Base-by-base conservation (phyloP, 805 yeast species). In the Zygoascus biomembranicola region DNA sequence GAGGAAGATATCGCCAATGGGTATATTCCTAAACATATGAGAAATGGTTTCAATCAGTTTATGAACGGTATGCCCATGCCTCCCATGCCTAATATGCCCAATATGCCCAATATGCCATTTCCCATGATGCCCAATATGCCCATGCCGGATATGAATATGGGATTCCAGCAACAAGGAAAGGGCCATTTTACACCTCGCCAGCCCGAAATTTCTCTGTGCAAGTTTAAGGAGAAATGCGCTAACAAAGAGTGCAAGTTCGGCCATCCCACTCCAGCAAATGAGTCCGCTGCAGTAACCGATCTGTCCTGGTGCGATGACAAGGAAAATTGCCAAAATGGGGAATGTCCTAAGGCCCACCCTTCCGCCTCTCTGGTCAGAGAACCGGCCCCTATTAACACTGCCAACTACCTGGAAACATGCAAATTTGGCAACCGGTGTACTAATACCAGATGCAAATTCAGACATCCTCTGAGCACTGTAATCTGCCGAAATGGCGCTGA, bases 261-360 rank as follows among this genome's bases (percentile, higher is more conserved):
- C 26, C 97, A 90, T 66, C 96, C 97, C 46, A 87, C 96, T 0
- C 94, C 95, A 1, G 85, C 88, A 16, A 87, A 85, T 69, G 79
- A 77, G 57, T 81, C 78, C 57, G 89, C 90, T 31, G 80, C 82
- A 61, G 87, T 89, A 43, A 72, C 78, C 14, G 76, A 77, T 16
- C 43, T 55, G 45, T 84, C 81, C 59, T 87, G 95, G 95, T 90
- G 97, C 73, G 71, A 82, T 8, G 80, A 74, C 39, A 87, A 87
- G 59, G 77, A 84, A 59, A 67, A 70, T 19, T 90, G 97, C 72
- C 59, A 69, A 26, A 80, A 88, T 64, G 67, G 76, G 0, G 60
- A 63, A 14, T 90, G 97, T 70, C 73, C 73, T 52, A 83, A 78
- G 61, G 90, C 95, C 0, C 97, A 90, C 69, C 87, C 96, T 1